Percentiles rank a stretch among this genome's conserved stretches.
Evolutionary conservation across 495 filamentous ascomycete species (phyloP).

Genomic region (Cercophora newfieldiana): DNA sequence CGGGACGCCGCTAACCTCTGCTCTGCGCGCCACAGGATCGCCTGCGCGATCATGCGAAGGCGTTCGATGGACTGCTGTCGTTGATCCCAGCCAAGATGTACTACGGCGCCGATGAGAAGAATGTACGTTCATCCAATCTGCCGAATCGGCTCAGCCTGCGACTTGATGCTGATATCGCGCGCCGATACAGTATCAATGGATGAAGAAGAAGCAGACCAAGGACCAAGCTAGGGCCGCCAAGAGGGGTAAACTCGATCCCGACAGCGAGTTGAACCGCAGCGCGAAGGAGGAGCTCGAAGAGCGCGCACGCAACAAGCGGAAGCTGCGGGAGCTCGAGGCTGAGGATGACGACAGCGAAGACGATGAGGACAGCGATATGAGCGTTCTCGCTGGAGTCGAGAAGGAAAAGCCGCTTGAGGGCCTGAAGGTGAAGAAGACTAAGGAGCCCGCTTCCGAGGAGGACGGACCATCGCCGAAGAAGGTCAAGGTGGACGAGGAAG

Average conservation of each 20-base stretch:
- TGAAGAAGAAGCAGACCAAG: constrained; percentile 84
- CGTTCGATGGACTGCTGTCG: constrained; percentile 88
- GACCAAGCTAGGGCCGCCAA: constrained; percentile 74
- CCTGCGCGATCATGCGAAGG: constrained; percentile 77
- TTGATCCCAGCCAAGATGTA: constrained; percentile 92
- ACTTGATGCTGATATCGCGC: constrained; percentile 20
- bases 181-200: constrained; percentile 73
- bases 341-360: constrained; percentile 30
- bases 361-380: constrained; percentile 37
- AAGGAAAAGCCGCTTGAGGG: constrained; percentile 57
- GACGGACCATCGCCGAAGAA: constrained; percentile 46
- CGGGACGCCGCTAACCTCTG: constrained; percentile 17
- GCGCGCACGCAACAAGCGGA: constrained; percentile 69
- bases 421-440: constrained; percentile 46
- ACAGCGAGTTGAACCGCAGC: constrained; percentile 65
- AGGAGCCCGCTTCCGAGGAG: constrained; percentile 37
- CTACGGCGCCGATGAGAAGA: constrained; percentile 82
- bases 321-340: constrained; percentile 37
- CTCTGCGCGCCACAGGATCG: constrained; percentile 61
- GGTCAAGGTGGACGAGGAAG: constrained; percentile 41
- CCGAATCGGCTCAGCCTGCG: not conserved
- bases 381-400: constrained; percentile 44
- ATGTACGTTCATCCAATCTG: constrained; percentile 58
- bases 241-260: constrained; percentile 82
- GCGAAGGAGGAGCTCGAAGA: constrained; percentile 86